Evolutionary conservation across 2,329 filamentous ascomycete genomes (phyloP).

Genomic region (Sarocladiaceae sp.): DNA sequence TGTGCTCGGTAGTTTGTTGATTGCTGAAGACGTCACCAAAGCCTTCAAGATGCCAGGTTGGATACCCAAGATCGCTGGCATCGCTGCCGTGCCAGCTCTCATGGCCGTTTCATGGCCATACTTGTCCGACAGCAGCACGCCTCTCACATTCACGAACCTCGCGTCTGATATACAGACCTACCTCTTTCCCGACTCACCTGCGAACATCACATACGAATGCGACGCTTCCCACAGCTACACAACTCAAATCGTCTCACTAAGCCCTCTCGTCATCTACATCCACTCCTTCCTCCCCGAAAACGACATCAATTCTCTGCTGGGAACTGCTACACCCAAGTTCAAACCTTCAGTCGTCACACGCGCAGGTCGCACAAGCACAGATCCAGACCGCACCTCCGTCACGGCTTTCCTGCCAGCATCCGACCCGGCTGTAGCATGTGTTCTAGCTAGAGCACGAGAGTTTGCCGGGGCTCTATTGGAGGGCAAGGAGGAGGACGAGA

Average conservation of each 20-base stretch:
- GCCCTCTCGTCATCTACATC: slow-evolving; percentile 8
- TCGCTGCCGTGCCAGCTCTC: background rate
- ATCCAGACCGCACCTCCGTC: slow-evolving; percentile 1
- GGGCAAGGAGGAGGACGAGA: slow-evolving; percentile 2
- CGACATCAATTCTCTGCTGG: slow-evolving; percentile 3
- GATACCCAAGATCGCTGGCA: background rate
- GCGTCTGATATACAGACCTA: background rate
- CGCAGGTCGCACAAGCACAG: background rate
- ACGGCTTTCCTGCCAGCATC: background rate
- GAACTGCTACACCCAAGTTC: background rate
- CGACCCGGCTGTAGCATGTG: background rate
- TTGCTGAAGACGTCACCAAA: background rate
- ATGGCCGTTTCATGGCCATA: background rate
- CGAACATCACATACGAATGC: background rate
- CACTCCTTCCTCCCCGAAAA: slow-evolving; percentile 1
- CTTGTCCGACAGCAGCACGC: background rate
- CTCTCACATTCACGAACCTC: background rate
- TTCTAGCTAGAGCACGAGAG: background rate
- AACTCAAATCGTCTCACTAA: background rate
- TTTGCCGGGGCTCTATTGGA: slow-evolving; percentile 1
- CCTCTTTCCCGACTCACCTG: background rate
- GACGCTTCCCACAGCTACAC: slow-evolving; percentile 4
- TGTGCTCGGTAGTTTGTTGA: too few relatives aligned
- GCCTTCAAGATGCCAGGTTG: background rate
- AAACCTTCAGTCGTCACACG: slow-evolving; percentile 2